Conservation (phyloP, 2,329 filamentous ascomycete species). For the Diaporthe destruens region DNA sequence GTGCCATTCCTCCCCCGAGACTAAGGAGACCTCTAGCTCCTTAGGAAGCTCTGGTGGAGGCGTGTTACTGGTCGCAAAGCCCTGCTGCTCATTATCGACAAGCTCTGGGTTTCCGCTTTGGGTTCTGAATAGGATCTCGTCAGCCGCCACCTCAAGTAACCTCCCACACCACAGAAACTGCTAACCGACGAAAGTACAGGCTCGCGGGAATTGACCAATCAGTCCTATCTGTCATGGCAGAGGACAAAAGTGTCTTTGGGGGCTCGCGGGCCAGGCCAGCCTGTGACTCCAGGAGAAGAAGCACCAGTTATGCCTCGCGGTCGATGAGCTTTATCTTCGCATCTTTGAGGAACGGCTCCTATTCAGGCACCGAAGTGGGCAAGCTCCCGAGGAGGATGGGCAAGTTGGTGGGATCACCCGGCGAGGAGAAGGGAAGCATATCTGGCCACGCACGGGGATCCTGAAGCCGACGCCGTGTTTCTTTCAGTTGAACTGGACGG, state of each 20-base stretch:
- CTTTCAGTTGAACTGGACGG: slow-evolving; percentile 17
- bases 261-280: not conserved
- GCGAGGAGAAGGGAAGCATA: not conserved
- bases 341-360: slow-evolving; percentile 27
- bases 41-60: not conserved
- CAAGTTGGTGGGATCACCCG: not conserved
- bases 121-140: slow-evolving; percentile 34
- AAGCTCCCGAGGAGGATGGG: not conserved
- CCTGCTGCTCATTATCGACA: not conserved
- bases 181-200: not conserved
- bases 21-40: not conserved
- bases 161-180: not conserved
- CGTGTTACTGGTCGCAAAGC: not conserved
- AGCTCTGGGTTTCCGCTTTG: slow-evolving; percentile 2
- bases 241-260: not conserved
- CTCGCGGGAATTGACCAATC: not conserved
- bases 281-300: not conserved
- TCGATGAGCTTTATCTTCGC: slow-evolving; percentile 19
- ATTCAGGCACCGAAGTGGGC: slow-evolving; percentile 35
- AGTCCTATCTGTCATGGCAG: not conserved
- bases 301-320: not conserved
- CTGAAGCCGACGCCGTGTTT: not conserved
- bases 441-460: not conserved
- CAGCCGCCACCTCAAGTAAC: not conserved
- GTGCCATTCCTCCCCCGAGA: not conserved